phyloP scores from a whole-genome alignment of 139 green algal genomes.

The Volvox africanus region DNA sequence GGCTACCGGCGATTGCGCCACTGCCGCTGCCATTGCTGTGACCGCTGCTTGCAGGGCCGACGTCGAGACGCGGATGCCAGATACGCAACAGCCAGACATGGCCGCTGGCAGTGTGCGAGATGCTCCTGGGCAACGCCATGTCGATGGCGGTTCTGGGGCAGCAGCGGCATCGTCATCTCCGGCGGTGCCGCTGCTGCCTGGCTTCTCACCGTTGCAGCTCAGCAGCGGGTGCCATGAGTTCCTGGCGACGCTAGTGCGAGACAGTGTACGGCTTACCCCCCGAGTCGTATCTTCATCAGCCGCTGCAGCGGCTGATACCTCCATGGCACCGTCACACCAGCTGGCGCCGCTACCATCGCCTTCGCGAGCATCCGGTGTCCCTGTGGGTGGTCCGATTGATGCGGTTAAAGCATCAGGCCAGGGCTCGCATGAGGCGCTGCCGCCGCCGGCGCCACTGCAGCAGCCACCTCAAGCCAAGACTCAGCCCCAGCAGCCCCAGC shows the following conservation, averaged over 20 bases:
- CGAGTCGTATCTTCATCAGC: neutral
- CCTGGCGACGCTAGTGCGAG: conserved; percentile 42
- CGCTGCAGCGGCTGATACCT: neutral
- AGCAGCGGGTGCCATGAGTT: conserved; percentile 40
- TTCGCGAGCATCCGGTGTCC: too few relatives aligned
- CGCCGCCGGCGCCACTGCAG: too few relatives aligned
- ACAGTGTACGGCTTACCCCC: conserved; percentile 30
- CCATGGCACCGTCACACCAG: neutral
- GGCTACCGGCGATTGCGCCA: neutral
- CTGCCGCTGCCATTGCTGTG: neutral
- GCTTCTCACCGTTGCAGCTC: conserved; percentile 19
- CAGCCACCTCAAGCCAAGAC: too few relatives aligned
- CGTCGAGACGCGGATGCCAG: too few relatives aligned
- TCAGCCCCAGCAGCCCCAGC: neutral
- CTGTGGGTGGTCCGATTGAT: too few relatives aligned
- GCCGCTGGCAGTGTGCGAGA: too few relatives aligned
- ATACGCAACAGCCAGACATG: too few relatives aligned
- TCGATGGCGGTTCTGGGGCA: neutral
- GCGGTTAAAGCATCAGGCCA: too few relatives aligned
- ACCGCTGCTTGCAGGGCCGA: neutral
- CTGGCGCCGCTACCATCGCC: neutral
- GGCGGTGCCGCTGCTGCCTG: neutral
- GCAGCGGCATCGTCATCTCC: neutral
- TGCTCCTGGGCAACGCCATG: too few relatives aligned
- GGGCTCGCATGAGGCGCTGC: too few relatives aligned